Conservation (phyloP, 345 rosid genomes). For the Turritis glabra region DNA sequence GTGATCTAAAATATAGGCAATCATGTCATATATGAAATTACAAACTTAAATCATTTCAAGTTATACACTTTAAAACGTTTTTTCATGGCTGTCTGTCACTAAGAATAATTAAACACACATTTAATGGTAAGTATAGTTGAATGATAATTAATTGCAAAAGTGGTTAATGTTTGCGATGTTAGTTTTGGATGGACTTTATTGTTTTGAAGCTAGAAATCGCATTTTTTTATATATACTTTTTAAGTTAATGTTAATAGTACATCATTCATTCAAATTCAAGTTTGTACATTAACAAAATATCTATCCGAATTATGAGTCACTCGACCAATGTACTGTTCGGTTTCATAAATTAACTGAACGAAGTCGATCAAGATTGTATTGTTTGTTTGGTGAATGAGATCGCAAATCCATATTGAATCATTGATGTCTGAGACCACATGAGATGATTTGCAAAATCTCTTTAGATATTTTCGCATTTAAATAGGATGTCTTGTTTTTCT, state of each 20-base stretch:
- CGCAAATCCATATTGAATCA: neutral
- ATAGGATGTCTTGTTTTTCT: neutral
- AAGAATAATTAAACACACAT: neutral
- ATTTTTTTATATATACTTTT: neutral
- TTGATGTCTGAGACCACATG: neutral
- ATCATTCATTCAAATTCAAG: neutral
- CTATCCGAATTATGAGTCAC: neutral
- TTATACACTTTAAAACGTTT: neutral
- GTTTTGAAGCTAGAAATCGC: neutral
- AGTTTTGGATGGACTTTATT: neutral
- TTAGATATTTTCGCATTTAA: neutral
- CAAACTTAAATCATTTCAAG: neutral
- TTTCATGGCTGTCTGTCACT: conserved; percentile 22
- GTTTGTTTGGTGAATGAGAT: neutral
- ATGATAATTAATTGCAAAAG: neutral
- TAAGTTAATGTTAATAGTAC: neutral
- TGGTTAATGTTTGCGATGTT: neutral
- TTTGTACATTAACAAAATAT: neutral
- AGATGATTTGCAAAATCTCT: neutral
- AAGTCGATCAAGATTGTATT: neutral
- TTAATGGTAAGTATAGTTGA: conserved; percentile 12
- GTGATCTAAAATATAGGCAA: conserved; percentile 28
- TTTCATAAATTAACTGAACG: conserved; percentile 1
- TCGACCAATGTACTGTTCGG: neutral
- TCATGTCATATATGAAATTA: conserved; percentile 10